Conservation (phyloP, 352 stramenopile species). For the Pythium rhizo-oryzae region DNA sequence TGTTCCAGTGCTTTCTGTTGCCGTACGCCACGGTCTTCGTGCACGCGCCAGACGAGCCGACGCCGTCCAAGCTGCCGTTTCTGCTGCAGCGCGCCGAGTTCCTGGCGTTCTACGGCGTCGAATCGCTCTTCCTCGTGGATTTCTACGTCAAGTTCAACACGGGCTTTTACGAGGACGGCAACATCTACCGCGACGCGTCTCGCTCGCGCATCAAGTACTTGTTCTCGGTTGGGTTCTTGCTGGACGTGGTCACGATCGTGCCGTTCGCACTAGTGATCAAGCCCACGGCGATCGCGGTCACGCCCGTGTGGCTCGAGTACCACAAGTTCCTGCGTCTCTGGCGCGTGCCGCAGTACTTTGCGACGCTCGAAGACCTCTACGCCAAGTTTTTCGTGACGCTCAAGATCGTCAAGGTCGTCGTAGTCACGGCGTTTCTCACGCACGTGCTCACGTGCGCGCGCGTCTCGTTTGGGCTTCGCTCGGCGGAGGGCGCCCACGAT, state of each 20-base stretch:
- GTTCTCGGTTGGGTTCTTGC: conserved; percentile 40
- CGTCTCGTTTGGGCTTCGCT: conserved; percentile 40
- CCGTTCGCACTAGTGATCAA: conserved; percentile 39
- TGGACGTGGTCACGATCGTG: conserved; percentile 47
- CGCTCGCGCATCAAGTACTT: conserved; percentile 49
- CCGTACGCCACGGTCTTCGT: conserved; percentile 45
- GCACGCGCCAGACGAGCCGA: not conserved
- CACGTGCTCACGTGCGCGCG: conserved; percentile 55
- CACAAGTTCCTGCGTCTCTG: conserved; percentile 57
- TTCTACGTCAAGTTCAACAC: conserved; percentile 64
- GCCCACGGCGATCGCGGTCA: not conserved
- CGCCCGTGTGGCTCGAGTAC: conserved; percentile 42
- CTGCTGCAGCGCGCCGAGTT: conserved; percentile 24
- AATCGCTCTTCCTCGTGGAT: conserved; percentile 51
- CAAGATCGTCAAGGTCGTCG: conserved; percentile 55
- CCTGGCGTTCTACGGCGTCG: conserved; percentile 36
- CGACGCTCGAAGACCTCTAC: conserved; percentile 57
- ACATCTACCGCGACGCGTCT: conserved; percentile 44
- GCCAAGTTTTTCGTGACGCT: conserved; percentile 50
- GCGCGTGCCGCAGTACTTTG: conserved; percentile 47
- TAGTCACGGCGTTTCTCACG: conserved; percentile 39
- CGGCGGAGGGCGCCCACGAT: conserved; percentile 6
- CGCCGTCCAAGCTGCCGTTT: conserved; percentile 7
- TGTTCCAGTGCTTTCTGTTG: conserved; percentile 55
- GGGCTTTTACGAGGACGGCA: conserved; percentile 60